phyloP scores from a whole-genome alignment of 2,329 filamentous ascomycete species.

The Raffaelea albimanens region DNA sequence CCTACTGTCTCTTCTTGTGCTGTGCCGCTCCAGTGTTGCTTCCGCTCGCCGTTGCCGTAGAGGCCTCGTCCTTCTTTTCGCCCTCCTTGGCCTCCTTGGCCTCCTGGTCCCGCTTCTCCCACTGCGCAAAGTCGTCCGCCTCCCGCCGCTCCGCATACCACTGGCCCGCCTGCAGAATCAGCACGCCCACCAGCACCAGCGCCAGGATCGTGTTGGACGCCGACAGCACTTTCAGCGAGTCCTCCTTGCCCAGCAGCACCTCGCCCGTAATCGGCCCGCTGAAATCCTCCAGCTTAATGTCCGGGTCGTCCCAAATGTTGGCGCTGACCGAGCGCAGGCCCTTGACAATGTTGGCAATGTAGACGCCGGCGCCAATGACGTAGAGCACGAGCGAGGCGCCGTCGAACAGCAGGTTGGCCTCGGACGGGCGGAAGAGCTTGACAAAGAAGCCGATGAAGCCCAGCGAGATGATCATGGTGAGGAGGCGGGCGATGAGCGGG shows the following conservation, averaged over 20 bases:
- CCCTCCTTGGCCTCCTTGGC: no score
- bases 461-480: constrained; percentile 85
- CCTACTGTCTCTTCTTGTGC: neutral
- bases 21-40: neutral
- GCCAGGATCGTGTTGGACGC: constrained; percentile 96
- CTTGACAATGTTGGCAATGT: constrained; percentile 94
- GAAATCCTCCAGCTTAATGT: constrained; percentile 29
- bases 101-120: constrained; percentile 32
- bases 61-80: no score
- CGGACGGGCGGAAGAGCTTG: constrained; percentile 89
- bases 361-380: constrained; percentile 82
- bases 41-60: no score
- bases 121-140: constrained; percentile 62
- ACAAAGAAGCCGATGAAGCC: constrained; percentile 81
- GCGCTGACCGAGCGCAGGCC: constrained; percentile 75
- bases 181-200: constrained; percentile 79
- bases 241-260: constrained; percentile 69
- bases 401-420: constrained; percentile 93
- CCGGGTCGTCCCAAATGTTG: constrained; percentile 46
- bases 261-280: constrained; percentile 43
- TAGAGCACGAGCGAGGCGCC: constrained; percentile 74
- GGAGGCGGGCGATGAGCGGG: constrained; percentile 82
- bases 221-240: constrained; percentile 80
- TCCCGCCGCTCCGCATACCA: constrained; percentile 98
- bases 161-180: constrained; percentile 91